A percentile compares a stretch with the other conserved stretches of the same genome.
Evolutionary conservation across 306 rosid species (phyloP).

Genomic region (Begonia fuchsioides): DNA sequence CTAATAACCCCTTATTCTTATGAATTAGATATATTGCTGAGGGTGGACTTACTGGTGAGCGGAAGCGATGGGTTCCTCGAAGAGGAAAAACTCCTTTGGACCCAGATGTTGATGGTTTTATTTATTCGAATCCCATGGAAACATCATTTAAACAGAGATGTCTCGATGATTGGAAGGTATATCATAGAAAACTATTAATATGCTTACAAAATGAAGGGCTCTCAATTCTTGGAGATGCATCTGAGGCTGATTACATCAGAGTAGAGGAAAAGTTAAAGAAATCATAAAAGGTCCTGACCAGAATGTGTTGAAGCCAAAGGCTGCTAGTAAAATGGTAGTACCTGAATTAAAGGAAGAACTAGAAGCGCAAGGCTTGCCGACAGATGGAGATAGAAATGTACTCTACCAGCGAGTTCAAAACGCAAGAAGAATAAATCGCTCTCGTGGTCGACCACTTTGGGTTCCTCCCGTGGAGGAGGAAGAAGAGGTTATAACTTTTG

Average conservation of each 20-base stretch:
- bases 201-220: slow-evolving; percentile 61
- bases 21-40: slow-evolving; percentile 61
- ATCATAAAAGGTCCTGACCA: slow-evolving; percentile 75
- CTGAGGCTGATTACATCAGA: slow-evolving; percentile 71
- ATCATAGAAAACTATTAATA: slow-evolving; percentile 61
- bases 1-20: slow-evolving; percentile 8
- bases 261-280: slow-evolving; percentile 66
- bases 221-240: slow-evolving; percentile 59
- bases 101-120: slow-evolving; percentile 88
- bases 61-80: slow-evolving; percentile 94
- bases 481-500: slow-evolving; percentile 48
- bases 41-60: slow-evolving; percentile 98
- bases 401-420: slow-evolving; percentile 99
- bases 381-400: slow-evolving; percentile 89
- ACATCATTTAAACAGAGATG: slow-evolving; percentile 89
- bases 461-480: slow-evolving; percentile 91
- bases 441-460: slow-evolving; percentile 99
- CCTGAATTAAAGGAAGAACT: slow-evolving; percentile 84
- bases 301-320: slow-evolving; percentile 78
- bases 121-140: slow-evolving; percentile 86
- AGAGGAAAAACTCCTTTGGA: slow-evolving; percentile 89
- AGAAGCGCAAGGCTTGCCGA: slow-evolving; percentile 89
- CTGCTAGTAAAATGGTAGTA: slow-evolving; percentile 95
- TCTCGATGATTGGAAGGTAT: slow-evolving; percentile 50
- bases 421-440: slow-evolving; percentile 93